These are phyloP conservation scores for Liquidambar formosana DNA, from an alignment of 164 flowering plant species.

Conservation along the genomic window DNA sequence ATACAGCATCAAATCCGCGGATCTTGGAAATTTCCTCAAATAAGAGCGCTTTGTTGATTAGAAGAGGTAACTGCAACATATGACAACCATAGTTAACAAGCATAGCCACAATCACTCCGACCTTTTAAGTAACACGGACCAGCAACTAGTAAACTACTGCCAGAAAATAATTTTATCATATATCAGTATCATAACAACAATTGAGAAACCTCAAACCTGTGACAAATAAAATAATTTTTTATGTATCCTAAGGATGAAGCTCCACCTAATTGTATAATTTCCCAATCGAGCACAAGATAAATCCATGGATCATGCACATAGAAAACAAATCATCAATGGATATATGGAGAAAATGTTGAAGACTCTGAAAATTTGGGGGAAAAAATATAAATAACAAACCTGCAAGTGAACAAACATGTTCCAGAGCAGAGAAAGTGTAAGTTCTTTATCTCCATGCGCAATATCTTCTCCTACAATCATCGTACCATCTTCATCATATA, in stretches of 20 bases:
- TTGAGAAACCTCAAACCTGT: too few species aligned
- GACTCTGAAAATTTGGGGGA: neutral
- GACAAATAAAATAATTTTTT: too few species aligned
- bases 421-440: conserved; percentile 76
- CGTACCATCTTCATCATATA: conserved; percentile 80
- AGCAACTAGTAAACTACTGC: neutral
- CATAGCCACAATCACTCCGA: neutral
- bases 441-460: conserved; percentile 79
- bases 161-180: too few species aligned
- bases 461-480: conserved; percentile 66
- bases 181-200: too few species aligned
- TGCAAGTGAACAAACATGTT: conserved; percentile 90
- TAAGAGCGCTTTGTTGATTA: conserved; percentile 51
- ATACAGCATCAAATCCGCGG: conserved; percentile 46
- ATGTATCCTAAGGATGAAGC: too few species aligned
- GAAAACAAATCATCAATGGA: neutral
- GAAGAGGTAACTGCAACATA: conserved; percentile 68
- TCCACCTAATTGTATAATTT: neutral
- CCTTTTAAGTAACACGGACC: neutral
- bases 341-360: neutral
- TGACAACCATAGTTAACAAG: neutral
- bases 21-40: conserved; percentile 65
- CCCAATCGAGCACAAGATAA: neutral
- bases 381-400: conserved; percentile 34
- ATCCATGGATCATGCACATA: neutral